phyloP scores from a whole-genome alignment of 2,329 filamentous ascomycete genomes.

The Didymella glomerata region DNA sequence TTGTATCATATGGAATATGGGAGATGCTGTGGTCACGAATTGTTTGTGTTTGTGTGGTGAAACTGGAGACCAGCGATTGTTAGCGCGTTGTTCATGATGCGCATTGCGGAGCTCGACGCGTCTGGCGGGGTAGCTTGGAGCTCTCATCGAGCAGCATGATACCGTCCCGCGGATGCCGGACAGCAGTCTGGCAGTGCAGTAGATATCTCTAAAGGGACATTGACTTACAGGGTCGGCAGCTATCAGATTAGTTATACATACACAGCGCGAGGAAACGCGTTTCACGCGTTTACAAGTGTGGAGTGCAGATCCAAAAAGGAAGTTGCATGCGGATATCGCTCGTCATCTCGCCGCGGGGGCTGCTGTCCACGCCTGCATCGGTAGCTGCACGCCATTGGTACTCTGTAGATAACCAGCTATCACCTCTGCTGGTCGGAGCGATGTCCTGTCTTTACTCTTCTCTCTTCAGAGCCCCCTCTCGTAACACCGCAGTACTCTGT shows the following conservation, averaged over 20 bases:
- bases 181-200: neutral
- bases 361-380: slow-evolving; percentile 17
- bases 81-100: slow-evolving; percentile 18
- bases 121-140: slow-evolving; percentile 19
- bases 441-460: slow-evolving; percentile 38
- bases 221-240: slow-evolving; percentile 7
- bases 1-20: neutral
- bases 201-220: slow-evolving; percentile 1
- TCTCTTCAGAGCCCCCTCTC: slow-evolving; percentile 29
- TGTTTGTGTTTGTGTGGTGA: neutral
- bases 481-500: slow-evolving; percentile 7
- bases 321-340: slow-evolving; percentile 36
- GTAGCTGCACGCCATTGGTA: slow-evolving; percentile 20
- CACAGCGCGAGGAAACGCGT: slow-evolving; percentile 8
- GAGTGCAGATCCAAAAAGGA: slow-evolving; percentile 32
- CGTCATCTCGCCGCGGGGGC: slow-evolving; percentile 31
- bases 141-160: neutral
- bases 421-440: slow-evolving; percentile 27
- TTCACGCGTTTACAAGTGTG: slow-evolving; percentile 23
- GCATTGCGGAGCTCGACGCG: slow-evolving; percentile 13
- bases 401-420: slow-evolving; percentile 34
- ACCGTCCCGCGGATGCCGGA: slow-evolving; percentile 16
- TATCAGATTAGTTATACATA: slow-evolving; percentile 2
- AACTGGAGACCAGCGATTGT: slow-evolving; percentile 2
- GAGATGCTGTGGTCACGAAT: neutral